phyloP scores from a whole-genome alignment of 2,329 filamentous ascomycete species.

The Parafenestella ontariensis region DNA sequence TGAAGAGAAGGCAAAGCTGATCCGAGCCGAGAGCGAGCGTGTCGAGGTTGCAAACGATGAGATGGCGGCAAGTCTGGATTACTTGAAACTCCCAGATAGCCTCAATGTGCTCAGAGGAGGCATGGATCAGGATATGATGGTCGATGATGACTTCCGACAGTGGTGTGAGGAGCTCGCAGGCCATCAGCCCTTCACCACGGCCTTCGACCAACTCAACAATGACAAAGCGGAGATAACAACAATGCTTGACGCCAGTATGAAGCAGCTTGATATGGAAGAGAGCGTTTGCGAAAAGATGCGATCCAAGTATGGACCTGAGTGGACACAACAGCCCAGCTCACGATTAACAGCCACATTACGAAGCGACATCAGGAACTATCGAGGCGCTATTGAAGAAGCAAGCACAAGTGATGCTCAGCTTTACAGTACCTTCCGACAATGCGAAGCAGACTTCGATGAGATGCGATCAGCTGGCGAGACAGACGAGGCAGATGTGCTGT shows the following conservation, averaged over 20 bases:
- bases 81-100: conserved; percentile 86
- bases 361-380: conserved; percentile 85
- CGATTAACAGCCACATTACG: conserved; percentile 86
- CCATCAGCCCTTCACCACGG: conserved; percentile 77
- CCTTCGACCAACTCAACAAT: conserved; percentile 78
- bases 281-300: conserved; percentile 99
- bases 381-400: conserved; percentile 88
- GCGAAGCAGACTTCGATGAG: conserved; percentile 89
- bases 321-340: conserved; percentile 96
- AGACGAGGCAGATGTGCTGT: conserved; percentile 86
- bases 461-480: conserved; percentile 90
- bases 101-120: conserved; percentile 92
- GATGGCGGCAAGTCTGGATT: conserved; percentile 94
- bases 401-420: conserved; percentile 84
- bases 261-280: conserved; percentile 95
- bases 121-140: conserved; percentile 84
- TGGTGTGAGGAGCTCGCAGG: conserved; percentile 95
- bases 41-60: conserved; percentile 93
- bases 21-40: conserved; percentile 90
- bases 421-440: conserved; percentile 81
- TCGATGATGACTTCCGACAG: conserved; percentile 87
- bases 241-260: conserved; percentile 78
- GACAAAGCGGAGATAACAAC: conserved; percentile 78
- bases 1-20: conserved; percentile 96
- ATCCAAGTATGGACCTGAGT: conserved; percentile 92